Evolutionary conservation across 2,329 filamentous ascomycete genomes (phyloP), one percentile per base, ranked within the genome.

Genomic region (Verticillium nonalfalfae): DNA sequence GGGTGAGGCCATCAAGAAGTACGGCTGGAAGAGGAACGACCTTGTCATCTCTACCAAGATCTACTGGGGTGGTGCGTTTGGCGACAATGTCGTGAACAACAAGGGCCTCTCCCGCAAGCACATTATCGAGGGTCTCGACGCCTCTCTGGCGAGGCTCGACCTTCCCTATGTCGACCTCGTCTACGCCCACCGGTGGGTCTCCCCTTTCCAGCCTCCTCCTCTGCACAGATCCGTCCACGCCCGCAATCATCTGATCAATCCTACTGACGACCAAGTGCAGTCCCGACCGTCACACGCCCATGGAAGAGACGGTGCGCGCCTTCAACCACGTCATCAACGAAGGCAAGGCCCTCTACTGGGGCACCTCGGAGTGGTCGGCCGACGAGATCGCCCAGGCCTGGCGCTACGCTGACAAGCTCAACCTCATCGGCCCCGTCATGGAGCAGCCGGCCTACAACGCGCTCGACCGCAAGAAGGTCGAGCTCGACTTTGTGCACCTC

Each of bases 311-410:
- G 2, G 87, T 90, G 40, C 84, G 87, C 59, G 86, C 83, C 59
- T 90, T 91, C 77, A 90, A 90, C 77, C 80, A 89, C 72, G 74
- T 90, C 59, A 89, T 91, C 71, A 78, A 86, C 72, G 80, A 79
- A 0, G 88, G 88, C 66, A 86, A 89, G 75, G 84, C 85, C 2
- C 84, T 90, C 65, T 89, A 90, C 77, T 89, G 86, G 86, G 87
- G 86, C 52, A 90, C 86, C 0, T 88, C 85, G 0, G 85, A 89
- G 72, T 90, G 87, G 86, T 81, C 79, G 63, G 85, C 87, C 54
- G 81, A 83, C 62, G 86, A 89, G 75, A 89, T 90, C 69, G 81
- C 82, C 6, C 79, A 85, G 62, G 87, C 87, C 0, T 85, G 83
- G 77, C 77, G 83, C 14, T 78, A 85, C 63, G 84, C 87, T 38